Conservation (phyloP, 345 rosid species). For the Citrus medica region DNA sequence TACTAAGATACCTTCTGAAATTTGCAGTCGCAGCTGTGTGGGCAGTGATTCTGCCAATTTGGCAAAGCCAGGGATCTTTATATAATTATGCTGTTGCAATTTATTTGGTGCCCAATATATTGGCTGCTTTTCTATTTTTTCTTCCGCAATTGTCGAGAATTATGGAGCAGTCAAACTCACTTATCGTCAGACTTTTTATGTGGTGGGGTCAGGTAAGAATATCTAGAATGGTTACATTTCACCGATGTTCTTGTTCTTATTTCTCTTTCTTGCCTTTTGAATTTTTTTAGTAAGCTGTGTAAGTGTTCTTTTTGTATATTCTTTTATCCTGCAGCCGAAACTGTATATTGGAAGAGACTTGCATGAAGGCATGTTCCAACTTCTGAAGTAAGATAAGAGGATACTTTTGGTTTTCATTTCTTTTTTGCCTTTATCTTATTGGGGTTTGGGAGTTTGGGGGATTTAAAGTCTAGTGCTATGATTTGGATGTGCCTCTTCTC, state of each 20-base stretch:
- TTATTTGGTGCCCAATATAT: constrained; percentile 68
- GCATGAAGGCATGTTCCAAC: constrained; percentile 87
- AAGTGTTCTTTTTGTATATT: background rate
- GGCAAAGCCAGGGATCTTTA: constrained; percentile 53
- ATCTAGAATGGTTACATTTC: background rate
- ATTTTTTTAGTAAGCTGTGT: background rate
- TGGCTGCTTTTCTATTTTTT: constrained; percentile 69
- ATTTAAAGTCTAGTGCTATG: background rate
- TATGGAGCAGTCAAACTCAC: constrained; percentile 86
- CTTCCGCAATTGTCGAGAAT: constrained; percentile 68
- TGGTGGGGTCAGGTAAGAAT: constrained; percentile 99
- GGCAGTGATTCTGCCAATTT: constrained; percentile 80
- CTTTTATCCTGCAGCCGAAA: constrained; percentile 62
- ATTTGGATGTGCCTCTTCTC: background rate
- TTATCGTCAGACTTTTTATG: constrained; percentile 67
- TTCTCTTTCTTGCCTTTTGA: background rate
- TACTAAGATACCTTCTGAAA: constrained; percentile 74
- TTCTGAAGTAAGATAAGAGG: constrained; percentile 66
- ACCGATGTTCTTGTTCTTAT: background rate
- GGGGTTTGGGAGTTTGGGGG: background rate
- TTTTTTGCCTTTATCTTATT: background rate
- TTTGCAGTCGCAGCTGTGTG: constrained; percentile 75
- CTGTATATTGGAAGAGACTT: constrained; percentile 92
- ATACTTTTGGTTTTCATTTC: constrained; percentile 8
- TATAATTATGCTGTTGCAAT: constrained; percentile 74